phyloP scores from a whole-genome alignment of 495 filamentous ascomycete species.

The Penicillium coprophilum region DNA sequence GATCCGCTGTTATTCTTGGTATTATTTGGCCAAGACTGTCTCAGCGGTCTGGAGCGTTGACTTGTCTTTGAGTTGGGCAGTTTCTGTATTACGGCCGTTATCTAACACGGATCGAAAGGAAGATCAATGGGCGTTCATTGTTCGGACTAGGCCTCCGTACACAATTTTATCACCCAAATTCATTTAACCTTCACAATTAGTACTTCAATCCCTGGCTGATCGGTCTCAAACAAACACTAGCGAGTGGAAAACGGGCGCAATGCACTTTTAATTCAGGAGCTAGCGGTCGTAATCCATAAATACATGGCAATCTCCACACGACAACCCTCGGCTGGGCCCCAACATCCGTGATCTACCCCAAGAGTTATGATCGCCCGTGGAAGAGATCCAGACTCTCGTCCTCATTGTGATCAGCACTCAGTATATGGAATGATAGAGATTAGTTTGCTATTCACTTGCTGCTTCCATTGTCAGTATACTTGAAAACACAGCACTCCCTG shows the following conservation, averaged over 20 bases:
- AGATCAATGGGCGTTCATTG: background rate
- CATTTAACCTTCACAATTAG: no score
- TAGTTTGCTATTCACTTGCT: background rate
- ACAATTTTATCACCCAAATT: background rate
- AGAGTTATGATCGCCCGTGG: conserved; percentile 3
- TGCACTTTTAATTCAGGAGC: conserved; percentile 4
- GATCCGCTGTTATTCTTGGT: conserved; percentile 24
- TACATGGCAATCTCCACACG: conserved; percentile 11
- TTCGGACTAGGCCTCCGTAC: background rate
- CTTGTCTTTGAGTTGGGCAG: conserved; percentile 2
- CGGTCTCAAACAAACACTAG: background rate
- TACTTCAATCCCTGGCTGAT: no score
- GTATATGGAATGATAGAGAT: background rate
- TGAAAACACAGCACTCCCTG: background rate
- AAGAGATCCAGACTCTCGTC: conserved; percentile 3
- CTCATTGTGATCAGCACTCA: conserved; percentile 5
- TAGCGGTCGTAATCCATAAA: background rate
- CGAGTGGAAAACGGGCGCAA: background rate
- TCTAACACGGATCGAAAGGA: background rate
- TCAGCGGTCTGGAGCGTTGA: conserved; percentile 9
- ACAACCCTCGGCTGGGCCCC: background rate
- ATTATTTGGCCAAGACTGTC: background rate
- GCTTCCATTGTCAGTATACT: background rate
- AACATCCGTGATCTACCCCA: conserved; percentile 8
- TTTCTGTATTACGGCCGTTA: background rate